Base-by-base conservation (phyloP, 495 filamentous ascomycete genomes). In the Aspergillus conjunctus region DNA sequence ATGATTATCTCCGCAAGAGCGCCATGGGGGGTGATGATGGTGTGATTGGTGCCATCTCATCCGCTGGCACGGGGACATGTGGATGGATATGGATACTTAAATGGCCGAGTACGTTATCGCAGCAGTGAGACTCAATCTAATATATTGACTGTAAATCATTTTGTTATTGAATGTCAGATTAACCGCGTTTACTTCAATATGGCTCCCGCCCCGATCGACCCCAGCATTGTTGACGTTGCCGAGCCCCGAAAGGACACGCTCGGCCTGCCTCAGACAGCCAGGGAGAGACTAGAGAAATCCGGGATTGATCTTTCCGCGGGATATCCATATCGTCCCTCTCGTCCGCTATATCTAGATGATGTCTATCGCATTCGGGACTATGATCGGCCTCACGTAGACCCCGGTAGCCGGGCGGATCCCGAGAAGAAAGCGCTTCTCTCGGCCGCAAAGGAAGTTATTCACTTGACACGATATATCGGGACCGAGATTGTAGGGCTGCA, bases 401-500 rank as follows among this genome's bases (percentile, higher is more conserved):
- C 86, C 1, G 87, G 85, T 5, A 78, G 80, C 4, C 82, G 87
- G 26, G 88, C 87, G 15, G 87, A 91, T 62, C 86, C 84, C 46
- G 79, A 79, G 18, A 91, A 90, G 73, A 87, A 82, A 52, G 81
- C 85, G 6, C 69, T 91, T 9, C 61, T 91, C 5, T 81, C 79
- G 0, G 88, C 87, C 0, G 87, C 87, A 0, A 85, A 83, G 34
- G 82, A 88, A 65, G 85, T 90, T 4, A 87, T 83, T 14, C 76
- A 87, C 59, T 70, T 91, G 48, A 90, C 87, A 3, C 68, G 77
- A 18, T 81, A 89, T 63, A 90, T 90, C 67, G 87, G 88, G 12
- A 90, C 87, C 4, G 87, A 91, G 63, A 87, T 90, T 55, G 84
- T 87, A 15, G 88, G 87, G 0, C 63, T 90, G 9, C 87, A 91